Evolutionary conservation across 768 basidiomycete genomes (phyloP), one percentile per base, ranked within the genome.

Genomic region (Austroboletus festivus): DNA sequence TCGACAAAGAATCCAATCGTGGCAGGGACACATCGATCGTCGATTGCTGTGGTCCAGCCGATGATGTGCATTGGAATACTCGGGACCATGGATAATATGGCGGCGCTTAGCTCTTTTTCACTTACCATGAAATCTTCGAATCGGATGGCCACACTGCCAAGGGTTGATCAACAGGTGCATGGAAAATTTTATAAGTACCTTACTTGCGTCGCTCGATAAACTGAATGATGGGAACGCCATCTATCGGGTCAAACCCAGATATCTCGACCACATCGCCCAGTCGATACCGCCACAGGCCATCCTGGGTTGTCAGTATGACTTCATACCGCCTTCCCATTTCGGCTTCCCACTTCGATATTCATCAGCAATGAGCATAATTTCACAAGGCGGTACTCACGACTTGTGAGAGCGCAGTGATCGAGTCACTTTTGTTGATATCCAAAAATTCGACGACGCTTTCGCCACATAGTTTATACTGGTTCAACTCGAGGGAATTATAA

Each of bases 1-100:
- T 53, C 52, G n/a, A 53, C 31, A 20, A 53, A 21, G 26, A 34
- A 53, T 22, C 50, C 53, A 44, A 31, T 44, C 9, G 45, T 43
- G 10, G 18, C 12, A 23, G 53, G 53, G 2, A 22, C 6, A 3
- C 19, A 16, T 26, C 53, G 46, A 6, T 47, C 46, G n/a, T 54
- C 50, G 10, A 51, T 18, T 2, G 47, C 11, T 18, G 35, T 37
- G 3, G 35, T 37, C 35, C 35, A 37, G 19, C 19, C 35, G 5
- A 37, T 18, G 7, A 37, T 13, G 7, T 18, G 16, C 18, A 18
- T 11, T 37, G 35, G n/a, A n/a, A 28, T 15, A 23, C n/a, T n/a
- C 38, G 19, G 22, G 44, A 8, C 20, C 38, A 13, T 35, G 3
- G 22, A 51, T 20, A 18, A 37, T 6, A 37, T 18, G 5, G 35